Evolutionary conservation across 306 rosid genomes (phyloP).

Genomic region (Cucumis cinereus): DNA sequence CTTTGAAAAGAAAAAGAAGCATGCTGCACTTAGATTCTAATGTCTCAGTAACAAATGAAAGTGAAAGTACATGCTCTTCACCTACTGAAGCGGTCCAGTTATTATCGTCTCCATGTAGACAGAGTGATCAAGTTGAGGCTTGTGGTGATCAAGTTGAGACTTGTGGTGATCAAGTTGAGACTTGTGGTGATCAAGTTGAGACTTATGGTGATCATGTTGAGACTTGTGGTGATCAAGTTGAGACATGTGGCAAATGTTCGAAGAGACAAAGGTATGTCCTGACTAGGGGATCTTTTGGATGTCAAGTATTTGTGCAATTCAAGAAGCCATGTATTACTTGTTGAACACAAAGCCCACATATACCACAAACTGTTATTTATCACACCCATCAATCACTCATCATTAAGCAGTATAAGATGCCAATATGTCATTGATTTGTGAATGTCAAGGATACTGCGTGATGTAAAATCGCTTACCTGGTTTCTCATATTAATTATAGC

Average conservation of each 20-base stretch:
- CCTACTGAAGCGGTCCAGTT: constrained; percentile 18
- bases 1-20: constrained; percentile 41
- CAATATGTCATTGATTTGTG: background rate
- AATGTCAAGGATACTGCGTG: background rate
- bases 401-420: background rate
- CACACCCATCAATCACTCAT: background rate
- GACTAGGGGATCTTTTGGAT: background rate
- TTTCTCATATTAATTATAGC: background rate
- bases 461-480: background rate
- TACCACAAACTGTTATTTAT: background rate
- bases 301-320: background rate
- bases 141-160: background rate
- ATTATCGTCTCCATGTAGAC: constrained; percentile 9
- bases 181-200: no score
- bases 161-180: no score
- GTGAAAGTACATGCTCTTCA: constrained; percentile 22
- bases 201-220: no score
- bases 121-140: constrained; percentile 15
- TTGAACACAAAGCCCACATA: background rate
- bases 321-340: background rate
- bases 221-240: no score
- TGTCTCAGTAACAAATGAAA: constrained; percentile 18
- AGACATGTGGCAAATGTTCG: constrained; percentile 11
- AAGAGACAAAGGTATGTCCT: constrained; percentile 42
- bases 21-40: constrained; percentile 25